These are phyloP conservation scores for Yamadazyma dendronema DNA, from an alignment of 1,139 yeast species.

Conservation along the genomic window DNA sequence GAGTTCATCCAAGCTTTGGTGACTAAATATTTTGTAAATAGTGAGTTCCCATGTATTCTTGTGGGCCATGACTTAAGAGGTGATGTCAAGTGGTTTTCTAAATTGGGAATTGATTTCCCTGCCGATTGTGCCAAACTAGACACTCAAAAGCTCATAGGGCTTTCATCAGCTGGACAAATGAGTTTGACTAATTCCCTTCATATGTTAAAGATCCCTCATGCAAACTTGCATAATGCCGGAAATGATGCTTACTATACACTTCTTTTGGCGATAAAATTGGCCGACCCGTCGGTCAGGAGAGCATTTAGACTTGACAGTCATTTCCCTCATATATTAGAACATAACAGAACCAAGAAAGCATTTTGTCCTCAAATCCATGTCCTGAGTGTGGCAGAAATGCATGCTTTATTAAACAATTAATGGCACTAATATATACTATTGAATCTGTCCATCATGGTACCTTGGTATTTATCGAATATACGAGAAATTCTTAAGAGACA, in stretches of 20 bases:
- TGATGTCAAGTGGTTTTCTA: conserved; percentile 54
- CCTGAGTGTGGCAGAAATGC: not conserved
- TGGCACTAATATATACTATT: conserved; percentile 13
- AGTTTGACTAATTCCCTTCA: conserved; percentile 52
- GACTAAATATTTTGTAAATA: conserved; percentile 34
- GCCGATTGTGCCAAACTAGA: conserved; percentile 38
- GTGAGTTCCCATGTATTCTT: conserved; percentile 27
- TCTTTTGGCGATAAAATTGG: conserved; percentile 47
- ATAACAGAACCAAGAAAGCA: not conserved
- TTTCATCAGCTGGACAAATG: conserved; percentile 38
- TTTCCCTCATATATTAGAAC: conserved; percentile 2
- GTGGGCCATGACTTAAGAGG: conserved; percentile 73
- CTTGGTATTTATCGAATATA: conserved; percentile 17
- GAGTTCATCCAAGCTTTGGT: conserved; percentile 42
- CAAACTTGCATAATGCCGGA: conserved; percentile 76
- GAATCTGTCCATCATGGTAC: conserved; percentile 13
- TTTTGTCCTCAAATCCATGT: conserved; percentile 1
- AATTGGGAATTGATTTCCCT: conserved; percentile 50
- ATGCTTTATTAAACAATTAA: not conserved
- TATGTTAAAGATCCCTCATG: conserved; percentile 55
- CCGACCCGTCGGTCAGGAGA: conserved; percentile 53
- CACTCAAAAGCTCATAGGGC: conserved; percentile 38
- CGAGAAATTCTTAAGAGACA: conserved; percentile 29
- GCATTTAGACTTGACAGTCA: conserved; percentile 22
- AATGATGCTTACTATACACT: conserved; percentile 77